phyloP scores from a whole-genome alignment of 441 rosid species.

The Euphorbia schlechtendalii region DNA sequence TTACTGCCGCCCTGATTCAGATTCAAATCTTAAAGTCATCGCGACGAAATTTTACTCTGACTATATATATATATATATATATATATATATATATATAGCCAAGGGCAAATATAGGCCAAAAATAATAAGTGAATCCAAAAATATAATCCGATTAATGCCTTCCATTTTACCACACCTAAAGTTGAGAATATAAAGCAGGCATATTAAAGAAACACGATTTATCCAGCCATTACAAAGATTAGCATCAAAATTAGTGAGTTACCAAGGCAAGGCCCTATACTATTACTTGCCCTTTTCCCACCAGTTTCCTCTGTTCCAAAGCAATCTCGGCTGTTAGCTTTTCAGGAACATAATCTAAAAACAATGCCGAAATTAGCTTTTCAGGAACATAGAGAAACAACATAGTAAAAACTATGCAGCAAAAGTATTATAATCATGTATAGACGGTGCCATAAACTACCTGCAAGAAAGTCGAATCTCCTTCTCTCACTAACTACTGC shows the following conservation, averaged over 20 bases:
- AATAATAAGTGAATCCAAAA: not conserved
- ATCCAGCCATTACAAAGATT: slow-evolving; percentile 8
- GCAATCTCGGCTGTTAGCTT: slow-evolving; percentile 62
- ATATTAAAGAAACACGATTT: not conserved
- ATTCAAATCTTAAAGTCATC: not conserved
- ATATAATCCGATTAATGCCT: slow-evolving; percentile 4
- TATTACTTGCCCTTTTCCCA: slow-evolving; percentile 31
- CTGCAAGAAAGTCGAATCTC: slow-evolving; percentile 82
- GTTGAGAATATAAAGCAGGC: not conserved
- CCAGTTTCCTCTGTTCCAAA: slow-evolving; percentile 35
- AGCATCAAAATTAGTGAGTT: slow-evolving; percentile 3
- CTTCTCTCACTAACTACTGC: slow-evolving; percentile 44
- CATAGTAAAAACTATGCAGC: too few relatives aligned
- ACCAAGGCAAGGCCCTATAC: too few relatives aligned
- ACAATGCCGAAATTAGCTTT: slow-evolving; percentile 9
- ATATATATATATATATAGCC: not conserved
- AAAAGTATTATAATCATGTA: too few relatives aligned
- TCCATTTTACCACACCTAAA: not conserved
- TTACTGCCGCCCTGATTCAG: not conserved
- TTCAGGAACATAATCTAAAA: slow-evolving; percentile 72
- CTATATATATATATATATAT: too few relatives aligned
- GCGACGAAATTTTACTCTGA: not conserved
- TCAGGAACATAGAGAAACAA: too few relatives aligned
- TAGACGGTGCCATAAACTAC: slow-evolving; percentile 27
- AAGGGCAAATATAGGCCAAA: not conserved